Evolutionary conservation across 2,329 filamentous ascomycete species (phyloP).

Genomic region (Neofusicoccum sp.): DNA sequence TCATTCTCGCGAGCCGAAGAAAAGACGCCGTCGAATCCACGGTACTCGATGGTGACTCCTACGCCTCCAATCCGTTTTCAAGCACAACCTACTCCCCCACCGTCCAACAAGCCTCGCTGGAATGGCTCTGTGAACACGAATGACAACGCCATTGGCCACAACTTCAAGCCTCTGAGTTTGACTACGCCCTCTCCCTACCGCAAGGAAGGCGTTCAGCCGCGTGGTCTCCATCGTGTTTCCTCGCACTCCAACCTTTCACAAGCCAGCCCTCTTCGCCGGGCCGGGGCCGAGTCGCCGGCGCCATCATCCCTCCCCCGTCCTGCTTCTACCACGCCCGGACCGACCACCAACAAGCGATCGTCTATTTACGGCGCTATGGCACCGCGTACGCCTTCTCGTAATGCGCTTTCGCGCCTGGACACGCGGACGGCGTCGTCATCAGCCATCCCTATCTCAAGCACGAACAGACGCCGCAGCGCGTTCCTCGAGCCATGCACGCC

Average conservation of each 20-base stretch:
- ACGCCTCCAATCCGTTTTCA: slow-evolving; percentile 2
- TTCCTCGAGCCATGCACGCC: slow-evolving; percentile 8
- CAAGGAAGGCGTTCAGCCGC: slow-evolving; percentile 24
- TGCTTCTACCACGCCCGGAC: slow-evolving; percentile 32
- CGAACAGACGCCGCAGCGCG: neutral
- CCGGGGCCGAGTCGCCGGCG: slow-evolving; percentile 25
- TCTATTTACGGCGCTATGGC: neutral
- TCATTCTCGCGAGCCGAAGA: slow-evolving; percentile 26
- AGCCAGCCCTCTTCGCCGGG: slow-evolving; percentile 33
- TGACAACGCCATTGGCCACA: slow-evolving; percentile 38
- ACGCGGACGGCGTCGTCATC: slow-evolving; percentile 7
- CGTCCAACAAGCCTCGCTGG: slow-evolving; percentile 37
- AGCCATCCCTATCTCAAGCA: neutral
- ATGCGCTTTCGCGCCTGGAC: slow-evolving; percentile 5
- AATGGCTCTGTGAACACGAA: slow-evolving; percentile 38
- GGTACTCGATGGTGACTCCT: slow-evolving; percentile 12
- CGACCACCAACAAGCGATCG: neutral
- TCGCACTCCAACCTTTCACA: slow-evolving; percentile 27
- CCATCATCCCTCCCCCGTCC: slow-evolving; percentile 22
- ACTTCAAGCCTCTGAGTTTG: slow-evolving; percentile 36
- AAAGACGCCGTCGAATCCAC: slow-evolving; percentile 21
- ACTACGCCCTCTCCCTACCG: slow-evolving; percentile 36
- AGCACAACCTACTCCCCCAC: neutral
- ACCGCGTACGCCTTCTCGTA: slow-evolving; percentile 15
- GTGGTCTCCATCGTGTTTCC: slow-evolving; percentile 29